phyloP scores from a whole-genome alignment of 805 yeast genomes.

The Nakazawaea molendinolei region DNA sequence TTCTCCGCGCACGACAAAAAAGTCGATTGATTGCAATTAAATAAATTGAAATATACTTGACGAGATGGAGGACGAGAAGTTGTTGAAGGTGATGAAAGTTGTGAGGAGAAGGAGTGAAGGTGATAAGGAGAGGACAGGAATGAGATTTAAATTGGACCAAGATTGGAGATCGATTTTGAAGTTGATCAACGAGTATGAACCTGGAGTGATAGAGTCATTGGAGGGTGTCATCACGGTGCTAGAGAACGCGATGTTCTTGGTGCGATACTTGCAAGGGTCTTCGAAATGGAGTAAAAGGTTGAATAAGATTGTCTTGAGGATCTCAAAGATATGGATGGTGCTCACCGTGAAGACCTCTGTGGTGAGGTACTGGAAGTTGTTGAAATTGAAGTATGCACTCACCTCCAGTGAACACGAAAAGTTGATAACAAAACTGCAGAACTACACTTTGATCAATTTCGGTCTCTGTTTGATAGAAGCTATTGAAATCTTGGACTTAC shows the following conservation, averaged over 20 bases:
- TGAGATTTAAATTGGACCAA: too few species aligned
- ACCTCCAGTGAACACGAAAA: not conserved
- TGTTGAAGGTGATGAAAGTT: not conserved
- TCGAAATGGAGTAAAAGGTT: not conserved
- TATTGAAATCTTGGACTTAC: conserved; percentile 7
- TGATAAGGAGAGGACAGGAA: too few species aligned
- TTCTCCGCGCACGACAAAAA: too few species aligned
- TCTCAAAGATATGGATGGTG: conserved; percentile 11
- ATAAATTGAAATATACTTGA: too few species aligned
- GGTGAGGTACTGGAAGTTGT: conserved; percentile 10
- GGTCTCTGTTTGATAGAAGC: conserved; percentile 11
- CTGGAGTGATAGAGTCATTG: conserved; percentile 1
- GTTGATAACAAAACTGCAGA: conserved; percentile 8
- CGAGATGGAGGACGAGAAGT: too few species aligned
- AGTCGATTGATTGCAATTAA: too few species aligned
- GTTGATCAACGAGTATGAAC: conserved; percentile 47
- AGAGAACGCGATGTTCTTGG: conserved; percentile 7
- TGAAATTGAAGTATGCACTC: conserved; percentile 4
- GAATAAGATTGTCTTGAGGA: conserved; percentile 1
- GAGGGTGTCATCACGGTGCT: conserved; percentile 9
- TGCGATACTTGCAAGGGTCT: conserved; percentile 2
- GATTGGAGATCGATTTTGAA: conserved; percentile 41
- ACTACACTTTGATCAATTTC: conserved; percentile 7
- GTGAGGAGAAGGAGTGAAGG: not conserved
- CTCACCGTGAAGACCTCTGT: conserved; percentile 9